Base-by-base conservation (phyloP, 2,329 filamentous ascomycete species). In the Alternaria sp. region DNA sequence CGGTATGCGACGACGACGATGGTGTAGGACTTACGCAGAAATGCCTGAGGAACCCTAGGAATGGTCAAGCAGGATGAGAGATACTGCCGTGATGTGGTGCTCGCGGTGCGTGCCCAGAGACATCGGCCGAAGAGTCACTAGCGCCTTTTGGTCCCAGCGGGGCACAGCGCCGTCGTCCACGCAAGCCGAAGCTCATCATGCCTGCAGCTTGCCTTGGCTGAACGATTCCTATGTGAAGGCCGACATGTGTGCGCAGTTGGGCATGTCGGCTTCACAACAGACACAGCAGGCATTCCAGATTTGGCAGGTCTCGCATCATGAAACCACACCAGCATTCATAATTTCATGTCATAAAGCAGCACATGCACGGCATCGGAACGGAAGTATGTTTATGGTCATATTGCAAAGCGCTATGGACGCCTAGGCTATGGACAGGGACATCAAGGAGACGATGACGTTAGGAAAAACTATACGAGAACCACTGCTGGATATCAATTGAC, bases 41-140 rank as follows among this genome's bases (percentile, higher is more conserved):
- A 57, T 62, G 47, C 61, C 58, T 61, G 57, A 63, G 46, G 21
- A n/a, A 57, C 46, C 54, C 55, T 61, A 53, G 62, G 43, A 60
- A 63, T 55, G 40, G 55, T 61, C 67, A 59, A 67, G 67, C 65
- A 68, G 66, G 66, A 68, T 68, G 67, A 68, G 67, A 68, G 67
- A 67, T 68, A 68, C 67, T 60, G 62, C 67, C 67, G 67, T 68
- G 67, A 68, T 63, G 67, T 63, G 67, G 61, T 64, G 63, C 59
- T 61, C 62, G 63, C 65, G 65, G 63, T 56, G 65, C 44, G 36
- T 43, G 47, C 56, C 52, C 28, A 40, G 28, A 30, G 30, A 52
- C 17, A 52, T 52, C 49, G n/a, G 49, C 49, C 8, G 9, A 25
- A n/a, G 19, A 30, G 28, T 21, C 49, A 17, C 49, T 52, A 52